Evolutionary conservation across 352 stramenopile species (phyloP).

Genomic region (Phytopythium mirpurense): DNA sequence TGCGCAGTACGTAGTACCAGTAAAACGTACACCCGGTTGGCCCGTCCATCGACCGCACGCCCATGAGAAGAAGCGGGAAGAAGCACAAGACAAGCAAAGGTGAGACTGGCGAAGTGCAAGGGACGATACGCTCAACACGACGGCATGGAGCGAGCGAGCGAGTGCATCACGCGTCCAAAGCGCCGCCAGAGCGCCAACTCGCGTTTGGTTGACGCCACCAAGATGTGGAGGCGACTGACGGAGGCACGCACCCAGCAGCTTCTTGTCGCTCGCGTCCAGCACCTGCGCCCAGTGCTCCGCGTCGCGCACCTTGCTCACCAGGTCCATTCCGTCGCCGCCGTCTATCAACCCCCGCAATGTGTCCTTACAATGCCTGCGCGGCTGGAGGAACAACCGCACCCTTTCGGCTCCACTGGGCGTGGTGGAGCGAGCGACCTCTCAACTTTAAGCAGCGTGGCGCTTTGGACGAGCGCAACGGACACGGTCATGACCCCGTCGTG

Average conservation of each 20-base stretch:
- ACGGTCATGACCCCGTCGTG: no score
- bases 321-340: constrained; percentile 20
- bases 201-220: no score
- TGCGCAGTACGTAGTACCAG: no score
- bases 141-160: no score
- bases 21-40: no score
- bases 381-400: no score
- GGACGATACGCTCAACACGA: not conserved
- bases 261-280: constrained; percentile 53
- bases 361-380: no score
- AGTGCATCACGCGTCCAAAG: not conserved
- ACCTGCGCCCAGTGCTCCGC: constrained; percentile 53
- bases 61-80: not conserved
- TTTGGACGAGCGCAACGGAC: not conserved
- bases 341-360: no score
- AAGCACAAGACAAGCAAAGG: not conserved
- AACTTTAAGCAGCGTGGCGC: not conserved
- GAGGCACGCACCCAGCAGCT: constrained; percentile 42
- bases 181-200: not conserved
- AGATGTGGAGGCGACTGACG: not conserved
- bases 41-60: not conserved
- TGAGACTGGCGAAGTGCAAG: not conserved
- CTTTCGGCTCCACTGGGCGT: no score
- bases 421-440: constrained; percentile 1
- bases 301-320: constrained; percentile 53